These are phyloP conservation scores for Diaporthe eres DNA, from an alignment of 2,329 filamentous ascomycete genomes.

Conservation along the genomic window DNA sequence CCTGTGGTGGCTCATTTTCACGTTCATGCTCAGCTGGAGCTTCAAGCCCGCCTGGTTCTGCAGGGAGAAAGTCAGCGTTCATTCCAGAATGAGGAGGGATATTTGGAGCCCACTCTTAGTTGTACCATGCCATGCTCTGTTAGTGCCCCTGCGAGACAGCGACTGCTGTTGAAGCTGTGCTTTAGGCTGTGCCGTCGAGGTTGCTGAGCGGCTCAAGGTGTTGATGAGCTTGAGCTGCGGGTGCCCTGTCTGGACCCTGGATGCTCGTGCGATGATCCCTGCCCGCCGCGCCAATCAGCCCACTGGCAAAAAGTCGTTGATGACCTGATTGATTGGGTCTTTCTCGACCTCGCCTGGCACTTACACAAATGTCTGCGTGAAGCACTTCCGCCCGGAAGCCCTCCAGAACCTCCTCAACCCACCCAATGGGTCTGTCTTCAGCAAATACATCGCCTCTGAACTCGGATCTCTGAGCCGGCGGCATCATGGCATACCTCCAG, in stretches of 20 bases:
- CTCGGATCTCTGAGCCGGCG: conserved; percentile 10
- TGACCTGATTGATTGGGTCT: conserved; percentile 34
- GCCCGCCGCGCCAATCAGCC: conserved; percentile 35
- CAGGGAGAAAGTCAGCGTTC: not conserved
- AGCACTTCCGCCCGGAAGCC: not conserved
- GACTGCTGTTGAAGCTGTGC: not conserved
- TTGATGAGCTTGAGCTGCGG: not conserved
- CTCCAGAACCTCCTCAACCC: not conserved
- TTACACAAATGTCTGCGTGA: not conserved
- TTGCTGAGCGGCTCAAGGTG: not conserved
- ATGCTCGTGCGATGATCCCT: conserved; percentile 12
- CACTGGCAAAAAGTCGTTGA: conserved; percentile 37
- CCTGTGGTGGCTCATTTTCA: not conserved
- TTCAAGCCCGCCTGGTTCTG: not conserved
- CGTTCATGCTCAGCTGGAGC: not conserved
- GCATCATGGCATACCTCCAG: conserved; percentile 40
- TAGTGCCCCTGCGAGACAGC: not conserved
- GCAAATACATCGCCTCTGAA: not conserved
- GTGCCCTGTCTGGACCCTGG: not conserved
- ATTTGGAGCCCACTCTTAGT: not conserved
- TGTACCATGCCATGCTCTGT: not conserved
- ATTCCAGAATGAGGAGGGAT: too few relatives aligned
- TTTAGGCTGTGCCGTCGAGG: not conserved
- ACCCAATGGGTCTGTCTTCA: not conserved
- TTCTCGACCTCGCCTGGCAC: not conserved